Conservation (phyloP, 768 basidiomycete species). For the Boletus fagicola region DNA sequence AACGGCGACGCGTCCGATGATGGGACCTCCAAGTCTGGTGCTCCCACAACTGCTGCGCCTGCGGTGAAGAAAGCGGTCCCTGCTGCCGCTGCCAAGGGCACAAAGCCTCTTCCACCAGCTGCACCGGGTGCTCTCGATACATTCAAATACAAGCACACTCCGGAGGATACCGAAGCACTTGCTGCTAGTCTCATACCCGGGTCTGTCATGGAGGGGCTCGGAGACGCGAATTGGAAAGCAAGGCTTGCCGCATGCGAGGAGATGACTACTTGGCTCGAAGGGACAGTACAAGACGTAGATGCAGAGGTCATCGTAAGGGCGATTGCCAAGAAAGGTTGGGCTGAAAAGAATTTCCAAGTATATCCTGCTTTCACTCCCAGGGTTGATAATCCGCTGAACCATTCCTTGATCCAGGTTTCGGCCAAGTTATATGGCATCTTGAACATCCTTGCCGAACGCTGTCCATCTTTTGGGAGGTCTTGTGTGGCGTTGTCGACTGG, state of each 20-base stretch:
- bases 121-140: slow-evolving; percentile 64
- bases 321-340: slow-evolving; percentile 91
- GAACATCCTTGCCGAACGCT: slow-evolving; percentile 66
- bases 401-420: slow-evolving; percentile 61
- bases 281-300: slow-evolving; percentile 62
- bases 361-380: slow-evolving; percentile 6
- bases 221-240: slow-evolving; percentile 92
- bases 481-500: slow-evolving; percentile 78
- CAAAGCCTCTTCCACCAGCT: slow-evolving; percentile 49
- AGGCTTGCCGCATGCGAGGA: slow-evolving; percentile 85
- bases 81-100: slow-evolving; percentile 38
- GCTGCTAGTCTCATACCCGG: slow-evolving; percentile 72
- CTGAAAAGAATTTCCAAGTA: slow-evolving; percentile 99
- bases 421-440: slow-evolving; percentile 84
- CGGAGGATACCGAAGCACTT: slow-evolving; percentile 87
- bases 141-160: slow-evolving; percentile 87
- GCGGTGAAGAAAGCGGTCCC: slow-evolving; percentile 46
- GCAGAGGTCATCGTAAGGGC: slow-evolving; percentile 87
- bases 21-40: slow-evolving; percentile 19
- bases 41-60: slow-evolving; percentile 30
- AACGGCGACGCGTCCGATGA: slow-evolving; percentile 26
- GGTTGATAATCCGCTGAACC: slow-evolving; percentile 10
- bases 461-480: slow-evolving; percentile 81
- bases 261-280: slow-evolving; percentile 80
- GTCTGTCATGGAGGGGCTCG: slow-evolving; percentile 66